phyloP scores from a whole-genome alignment of 331 rosid species.

The Erythrophleum ivorense region DNA sequence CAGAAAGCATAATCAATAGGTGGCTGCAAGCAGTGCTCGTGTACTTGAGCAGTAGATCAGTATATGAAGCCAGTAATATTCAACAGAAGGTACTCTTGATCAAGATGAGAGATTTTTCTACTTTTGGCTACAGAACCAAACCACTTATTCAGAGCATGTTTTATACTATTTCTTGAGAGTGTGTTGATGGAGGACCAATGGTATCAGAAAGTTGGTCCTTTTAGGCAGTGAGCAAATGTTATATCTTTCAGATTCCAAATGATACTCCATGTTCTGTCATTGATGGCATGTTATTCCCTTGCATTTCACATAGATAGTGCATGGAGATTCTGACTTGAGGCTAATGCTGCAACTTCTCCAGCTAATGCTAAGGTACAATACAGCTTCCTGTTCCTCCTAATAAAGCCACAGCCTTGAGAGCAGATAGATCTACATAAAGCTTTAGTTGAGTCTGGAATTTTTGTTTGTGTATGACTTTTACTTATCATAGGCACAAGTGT shows the following conservation, averaged over 20 bases:
- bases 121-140: background rate
- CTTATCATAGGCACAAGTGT: no score
- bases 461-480: no score
- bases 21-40: background rate
- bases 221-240: no score
- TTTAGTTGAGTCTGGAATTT: no score
- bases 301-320: background rate
- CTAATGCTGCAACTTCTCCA: background rate
- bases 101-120: background rate
- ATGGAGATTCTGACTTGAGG: background rate
- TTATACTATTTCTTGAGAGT: background rate
- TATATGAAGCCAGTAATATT: background rate
- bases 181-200: background rate
- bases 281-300: conserved; percentile 11
- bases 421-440: no score
- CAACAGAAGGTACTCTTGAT: background rate
- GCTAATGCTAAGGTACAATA: background rate
- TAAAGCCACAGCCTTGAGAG: background rate
- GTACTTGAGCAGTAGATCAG: background rate
- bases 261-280: conserved; percentile 18
- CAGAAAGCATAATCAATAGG: background rate
- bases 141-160: background rate
- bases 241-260: background rate
- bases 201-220: no score
- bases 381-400: background rate